These are phyloP conservation scores for Obba rivulosa DNA, from an alignment of 768 basidiomycete species.

Conservation along the genomic window DNA sequence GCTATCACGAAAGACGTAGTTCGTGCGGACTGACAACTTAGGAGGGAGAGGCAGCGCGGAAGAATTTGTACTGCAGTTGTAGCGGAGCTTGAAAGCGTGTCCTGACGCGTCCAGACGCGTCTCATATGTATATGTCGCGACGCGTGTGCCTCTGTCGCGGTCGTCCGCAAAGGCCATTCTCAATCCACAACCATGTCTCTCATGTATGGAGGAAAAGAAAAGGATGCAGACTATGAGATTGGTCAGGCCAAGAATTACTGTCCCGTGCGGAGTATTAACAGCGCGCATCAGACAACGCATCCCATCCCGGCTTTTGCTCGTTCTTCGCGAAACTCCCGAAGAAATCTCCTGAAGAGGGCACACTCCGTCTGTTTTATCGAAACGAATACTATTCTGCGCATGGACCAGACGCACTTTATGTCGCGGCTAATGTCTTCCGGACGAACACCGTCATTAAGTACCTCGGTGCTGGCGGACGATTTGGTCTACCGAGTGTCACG, in stretches of 20 bases:
- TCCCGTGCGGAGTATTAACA: neutral
- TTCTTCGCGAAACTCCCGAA: constrained; percentile 59
- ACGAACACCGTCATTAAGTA: constrained; percentile 93
- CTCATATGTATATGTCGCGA: neutral
- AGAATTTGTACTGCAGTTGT: no score
- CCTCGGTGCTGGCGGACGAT: constrained; percentile 61
- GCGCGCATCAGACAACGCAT: constrained; percentile 42
- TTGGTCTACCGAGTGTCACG: constrained; percentile 67
- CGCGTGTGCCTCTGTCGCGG: neutral
- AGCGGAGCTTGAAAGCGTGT: constrained; percentile 14
- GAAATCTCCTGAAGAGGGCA: constrained; percentile 72
- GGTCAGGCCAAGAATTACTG: constrained; percentile 8
- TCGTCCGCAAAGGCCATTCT: neutral
- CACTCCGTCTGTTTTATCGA: constrained; percentile 84
- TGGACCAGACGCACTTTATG: constrained; percentile 81
- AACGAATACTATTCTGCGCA: constrained; percentile 85
- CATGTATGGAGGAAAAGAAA: constrained; percentile 61
- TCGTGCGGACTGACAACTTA: no score
- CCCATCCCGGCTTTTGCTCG: constrained; percentile 75
- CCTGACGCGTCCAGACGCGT: constrained; percentile 16
- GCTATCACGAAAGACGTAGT: no score
- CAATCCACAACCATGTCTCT: constrained; percentile 37
- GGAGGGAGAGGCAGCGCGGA: neutral
- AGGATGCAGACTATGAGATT: constrained; percentile 38
- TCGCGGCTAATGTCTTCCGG: constrained; percentile 77